Percentiles rank a stretch among this genome's conserved stretches.
These are phyloP conservation scores for Mariannaea sp. DNA, from an alignment of 2,329 filamentous ascomycete species.

Conservation along the genomic window DNA sequence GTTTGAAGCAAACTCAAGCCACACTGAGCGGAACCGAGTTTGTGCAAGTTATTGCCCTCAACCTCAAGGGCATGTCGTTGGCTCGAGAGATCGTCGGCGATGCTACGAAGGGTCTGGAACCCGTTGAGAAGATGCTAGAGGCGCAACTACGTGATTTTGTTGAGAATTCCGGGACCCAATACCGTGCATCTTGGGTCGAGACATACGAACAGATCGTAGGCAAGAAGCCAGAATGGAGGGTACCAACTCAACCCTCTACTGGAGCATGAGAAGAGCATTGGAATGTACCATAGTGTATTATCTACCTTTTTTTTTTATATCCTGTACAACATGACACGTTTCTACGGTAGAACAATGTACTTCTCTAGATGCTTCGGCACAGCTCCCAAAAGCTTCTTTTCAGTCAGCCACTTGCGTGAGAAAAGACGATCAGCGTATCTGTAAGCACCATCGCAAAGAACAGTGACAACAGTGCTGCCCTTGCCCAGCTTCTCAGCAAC, in stretches of 20 bases:
- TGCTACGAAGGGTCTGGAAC: constrained; percentile 41
- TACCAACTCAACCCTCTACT: neutral
- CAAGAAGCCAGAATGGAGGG: constrained; percentile 37
- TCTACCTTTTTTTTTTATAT: constrained; percentile 27
- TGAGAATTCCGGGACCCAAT: constrained; percentile 16
- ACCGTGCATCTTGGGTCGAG: constrained; percentile 28
- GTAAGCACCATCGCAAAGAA: constrained; percentile 96
- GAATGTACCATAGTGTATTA: constrained; percentile 37
- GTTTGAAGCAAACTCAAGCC: neutral
- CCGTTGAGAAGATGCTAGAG: constrained; percentile 46
- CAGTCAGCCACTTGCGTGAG: constrained; percentile 85
- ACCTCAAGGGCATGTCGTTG: constrained; percentile 50
- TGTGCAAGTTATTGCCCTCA: constrained; percentile 38
- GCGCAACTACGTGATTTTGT: constrained; percentile 44
- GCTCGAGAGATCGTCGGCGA: constrained; percentile 49
- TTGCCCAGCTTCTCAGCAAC: constrained; percentile 88
- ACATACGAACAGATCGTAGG: constrained; percentile 39
- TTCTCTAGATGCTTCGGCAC: constrained; percentile 86
- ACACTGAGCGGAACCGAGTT: constrained; percentile 36
- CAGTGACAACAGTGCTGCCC: constrained; percentile 89
- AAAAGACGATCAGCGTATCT: constrained; percentile 94
- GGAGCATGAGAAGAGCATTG: constrained; percentile 15
- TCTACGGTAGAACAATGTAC: constrained; percentile 88
- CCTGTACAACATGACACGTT: constrained; percentile 34
- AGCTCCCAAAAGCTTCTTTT: constrained; percentile 80